Conservation (phyloP, 192 early-diverging fungal genomes). For the Coemansia sp. region DNA sequence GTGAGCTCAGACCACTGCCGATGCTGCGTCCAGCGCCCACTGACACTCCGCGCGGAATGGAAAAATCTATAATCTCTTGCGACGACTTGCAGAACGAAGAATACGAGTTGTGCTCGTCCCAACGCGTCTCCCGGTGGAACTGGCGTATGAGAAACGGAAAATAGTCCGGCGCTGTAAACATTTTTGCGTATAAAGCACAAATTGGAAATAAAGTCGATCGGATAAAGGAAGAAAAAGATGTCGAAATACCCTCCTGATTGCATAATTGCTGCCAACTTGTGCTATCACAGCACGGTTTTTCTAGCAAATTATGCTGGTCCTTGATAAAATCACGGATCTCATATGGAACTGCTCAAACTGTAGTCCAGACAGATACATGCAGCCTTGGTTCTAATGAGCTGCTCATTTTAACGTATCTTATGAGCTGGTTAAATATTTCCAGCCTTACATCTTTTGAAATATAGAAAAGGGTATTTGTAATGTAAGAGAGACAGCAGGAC, state of each 20-base stretch:
- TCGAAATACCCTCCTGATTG: no score
- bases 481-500: not conserved
- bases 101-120: conserved; percentile 81
- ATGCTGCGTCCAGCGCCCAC: conserved; percentile 53
- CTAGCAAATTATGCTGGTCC: no score
- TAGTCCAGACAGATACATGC: no score
- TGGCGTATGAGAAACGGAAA: conserved; percentile 76
- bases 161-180: conserved; percentile 60
- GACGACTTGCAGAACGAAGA: conserved; percentile 72
- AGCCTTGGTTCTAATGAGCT: no score
- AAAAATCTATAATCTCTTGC: conserved; percentile 77
- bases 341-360: no score
- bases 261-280: no score
- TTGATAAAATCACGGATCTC: no score
- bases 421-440: no score
- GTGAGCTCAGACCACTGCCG: conserved; percentile 72
- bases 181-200: conserved; percentile 2
- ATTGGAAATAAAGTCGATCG: not conserved
- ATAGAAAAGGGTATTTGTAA: not conserved
- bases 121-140: conserved; percentile 72
- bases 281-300: no score
- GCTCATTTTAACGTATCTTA: no score
- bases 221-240: not conserved
- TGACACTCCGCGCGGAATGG: conserved; percentile 69
- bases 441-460: no score